Percentiles rank a stretch among this genome's conserved stretches.
Evolutionary conservation across 306 rosid genomes (phyloP).

Genomic region (Cicer pinnatifidum): DNA sequence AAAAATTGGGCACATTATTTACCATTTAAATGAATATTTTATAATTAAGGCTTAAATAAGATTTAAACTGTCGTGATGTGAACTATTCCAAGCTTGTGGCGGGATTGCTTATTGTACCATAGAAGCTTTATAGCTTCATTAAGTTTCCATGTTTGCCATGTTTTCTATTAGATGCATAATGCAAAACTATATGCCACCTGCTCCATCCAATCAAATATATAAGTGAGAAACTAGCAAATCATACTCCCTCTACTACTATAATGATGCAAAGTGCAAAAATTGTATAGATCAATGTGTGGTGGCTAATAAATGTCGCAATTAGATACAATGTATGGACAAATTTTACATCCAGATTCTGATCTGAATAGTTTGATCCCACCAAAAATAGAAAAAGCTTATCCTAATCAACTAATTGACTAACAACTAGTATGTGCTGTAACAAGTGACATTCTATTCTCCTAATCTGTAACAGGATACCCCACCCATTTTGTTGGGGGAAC

Average conservation of each 20-base stretch:
- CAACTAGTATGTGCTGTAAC: slow-evolving; percentile 30
- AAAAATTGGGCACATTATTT: no score
- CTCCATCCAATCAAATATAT: slow-evolving; percentile 2
- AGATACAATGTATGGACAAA: slow-evolving; percentile 40
- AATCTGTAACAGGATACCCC: slow-evolving; percentile 42
- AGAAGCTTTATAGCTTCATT: no score
- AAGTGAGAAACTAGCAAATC: background rate
- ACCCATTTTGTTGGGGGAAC: slow-evolving; percentile 29
- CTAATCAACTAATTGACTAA: slow-evolving; percentile 44
- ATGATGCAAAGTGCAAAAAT: slow-evolving; percentile 23
- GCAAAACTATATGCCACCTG: background rate
- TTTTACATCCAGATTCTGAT: slow-evolving; percentile 44
- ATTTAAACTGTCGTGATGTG: no score
- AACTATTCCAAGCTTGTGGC: no score
- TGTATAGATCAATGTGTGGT: slow-evolving; percentile 21
- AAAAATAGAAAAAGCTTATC: slow-evolving; percentile 14
- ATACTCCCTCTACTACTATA: slow-evolving; percentile 9
- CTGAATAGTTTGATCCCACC: slow-evolving; percentile 37
- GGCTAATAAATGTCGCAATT: slow-evolving; percentile 22
- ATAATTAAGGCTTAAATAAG: no score
- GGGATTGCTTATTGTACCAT: no score
- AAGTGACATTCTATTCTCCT: slow-evolving; percentile 44
- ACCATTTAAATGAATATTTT: no score
- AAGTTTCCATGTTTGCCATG: background rate
- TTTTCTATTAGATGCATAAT: background rate